A percentile compares a stretch with the other conserved stretches of the same genome.
Evolutionary conservation across 176 grass and related monocot species (phyloP).

Genomic region (Pontederia paniculata): DNA sequence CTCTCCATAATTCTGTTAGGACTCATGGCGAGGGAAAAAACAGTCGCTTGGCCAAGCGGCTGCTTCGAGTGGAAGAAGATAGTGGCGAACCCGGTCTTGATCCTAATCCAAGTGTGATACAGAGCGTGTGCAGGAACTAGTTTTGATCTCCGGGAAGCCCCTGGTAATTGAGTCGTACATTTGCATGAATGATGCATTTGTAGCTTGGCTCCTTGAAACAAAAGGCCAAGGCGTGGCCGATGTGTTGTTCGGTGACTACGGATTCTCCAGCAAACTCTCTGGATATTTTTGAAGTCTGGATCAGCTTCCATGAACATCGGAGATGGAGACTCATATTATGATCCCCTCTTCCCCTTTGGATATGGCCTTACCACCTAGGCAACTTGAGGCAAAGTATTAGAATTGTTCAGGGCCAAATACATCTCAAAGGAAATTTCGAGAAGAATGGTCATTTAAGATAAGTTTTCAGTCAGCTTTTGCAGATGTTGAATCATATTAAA

Average conservation of each 20-base stretch:
- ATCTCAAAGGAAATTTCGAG: too few relatives aligned
- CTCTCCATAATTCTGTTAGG: too few relatives aligned
- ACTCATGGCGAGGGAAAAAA: too few relatives aligned
- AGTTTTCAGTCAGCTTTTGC: too few relatives aligned
- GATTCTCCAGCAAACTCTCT: slow-evolving; percentile 53
- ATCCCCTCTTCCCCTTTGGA: slow-evolving; percentile 72
- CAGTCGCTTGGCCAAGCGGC: too few relatives aligned
- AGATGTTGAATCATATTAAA: too few relatives aligned
- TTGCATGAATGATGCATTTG: slow-evolving; percentile 55
- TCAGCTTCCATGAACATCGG: slow-evolving; percentile 84
- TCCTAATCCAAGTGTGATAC: slow-evolving; percentile 53
- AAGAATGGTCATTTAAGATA: too few relatives aligned
- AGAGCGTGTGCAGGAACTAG: slow-evolving; percentile 45
- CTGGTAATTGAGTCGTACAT: slow-evolving; percentile 66
- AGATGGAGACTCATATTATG: slow-evolving; percentile 58
- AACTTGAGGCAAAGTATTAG: background rate
- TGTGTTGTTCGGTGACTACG: slow-evolving; percentile 76
- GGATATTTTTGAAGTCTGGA: slow-evolving; percentile 72
- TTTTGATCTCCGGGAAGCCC: slow-evolving; percentile 69
- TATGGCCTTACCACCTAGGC: slow-evolving; percentile 59
- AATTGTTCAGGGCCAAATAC: too few relatives aligned
- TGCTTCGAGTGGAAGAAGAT: too few relatives aligned
- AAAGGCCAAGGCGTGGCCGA: slow-evolving; percentile 81
- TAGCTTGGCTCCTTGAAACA: slow-evolving; percentile 80
- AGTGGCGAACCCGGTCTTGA: too few relatives aligned